phyloP scores from a whole-genome alignment of 2,329 filamentous ascomycete species.

The Rhinocladiella similis region DNA sequence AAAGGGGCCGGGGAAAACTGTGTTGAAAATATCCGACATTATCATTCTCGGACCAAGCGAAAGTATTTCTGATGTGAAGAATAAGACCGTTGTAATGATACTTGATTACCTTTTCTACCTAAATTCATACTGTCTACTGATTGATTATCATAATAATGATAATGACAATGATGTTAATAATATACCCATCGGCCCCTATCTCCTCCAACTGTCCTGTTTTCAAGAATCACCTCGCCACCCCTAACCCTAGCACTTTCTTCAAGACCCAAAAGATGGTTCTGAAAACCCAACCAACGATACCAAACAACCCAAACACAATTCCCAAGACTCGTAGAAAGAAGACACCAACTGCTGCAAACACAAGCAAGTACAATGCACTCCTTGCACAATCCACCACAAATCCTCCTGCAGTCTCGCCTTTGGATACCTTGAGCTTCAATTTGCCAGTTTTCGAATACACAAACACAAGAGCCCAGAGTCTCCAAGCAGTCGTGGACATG shows the following conservation, averaged over 20 bases:
- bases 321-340: conserved; percentile 17
- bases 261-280: conserved; percentile 21
- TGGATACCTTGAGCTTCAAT: conserved; percentile 15
- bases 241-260: conserved; percentile 19
- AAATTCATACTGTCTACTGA: too few relatives aligned
- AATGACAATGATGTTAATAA: too few relatives aligned
- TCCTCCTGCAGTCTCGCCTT: conserved; percentile 16
- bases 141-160: too few relatives aligned
- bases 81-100: too few relatives aligned
- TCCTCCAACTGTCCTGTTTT: background rate
- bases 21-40: too few relatives aligned
- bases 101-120: too few relatives aligned
- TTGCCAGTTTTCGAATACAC: conserved; percentile 28
- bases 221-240: background rate
- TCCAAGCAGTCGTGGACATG: conserved; percentile 18
- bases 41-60: too few relatives aligned
- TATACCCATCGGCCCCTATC: too few relatives aligned
- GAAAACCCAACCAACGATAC: conserved; percentile 18
- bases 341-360: conserved; percentile 19
- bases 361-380: conserved; percentile 24
- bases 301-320: conserved; percentile 11
- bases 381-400: conserved; percentile 23
- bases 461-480: conserved; percentile 21
- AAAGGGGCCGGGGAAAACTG: too few relatives aligned
- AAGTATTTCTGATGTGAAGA: too few relatives aligned